These are phyloP conservation scores for Lithohypha guttulata DNA, from an alignment of 2,329 filamentous ascomycete genomes.

Conservation along the genomic window DNA sequence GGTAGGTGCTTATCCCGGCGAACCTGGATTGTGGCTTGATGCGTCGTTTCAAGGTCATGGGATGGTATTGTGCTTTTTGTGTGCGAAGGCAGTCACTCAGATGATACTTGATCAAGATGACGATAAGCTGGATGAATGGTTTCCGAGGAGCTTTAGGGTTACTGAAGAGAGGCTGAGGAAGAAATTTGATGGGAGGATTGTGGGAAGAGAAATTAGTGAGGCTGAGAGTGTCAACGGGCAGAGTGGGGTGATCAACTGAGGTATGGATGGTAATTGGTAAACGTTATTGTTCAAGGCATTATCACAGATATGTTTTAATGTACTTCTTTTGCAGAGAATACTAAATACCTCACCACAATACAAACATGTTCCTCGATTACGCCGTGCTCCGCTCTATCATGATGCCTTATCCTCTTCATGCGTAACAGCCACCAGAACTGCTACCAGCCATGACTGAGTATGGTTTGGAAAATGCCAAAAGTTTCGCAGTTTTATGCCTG, in stretches of 20 bases:
- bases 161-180: conserved; percentile 15
- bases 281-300: not conserved
- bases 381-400: too few species aligned
- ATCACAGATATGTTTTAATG: too few species aligned
- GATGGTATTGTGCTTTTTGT: conserved; percentile 19
- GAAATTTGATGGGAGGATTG: conserved; percentile 12
- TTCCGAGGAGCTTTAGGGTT: conserved; percentile 16
- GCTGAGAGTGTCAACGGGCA: conserved; percentile 5
- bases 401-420: too few species aligned
- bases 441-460: too few species aligned
- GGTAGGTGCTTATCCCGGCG: conserved; percentile 37
- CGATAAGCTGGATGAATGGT: conserved; percentile 13
- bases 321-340: too few species aligned
- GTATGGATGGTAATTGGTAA: not conserved
- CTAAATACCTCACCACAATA: conserved; percentile 8
- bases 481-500: too few species aligned
- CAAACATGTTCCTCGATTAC: too few species aligned
- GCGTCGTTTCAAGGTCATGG: conserved; percentile 19
- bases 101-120: conserved; percentile 14
- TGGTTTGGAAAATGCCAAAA: too few species aligned
- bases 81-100: conserved; percentile 13
- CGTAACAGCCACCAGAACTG: too few species aligned
- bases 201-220: conserved; percentile 1
- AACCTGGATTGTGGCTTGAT: conserved; percentile 22
- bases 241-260: not conserved